These are phyloP conservation scores for Orbilia oligospora DNA, from an alignment of 2,329 filamentous ascomycete genomes.

Conservation along the genomic window DNA sequence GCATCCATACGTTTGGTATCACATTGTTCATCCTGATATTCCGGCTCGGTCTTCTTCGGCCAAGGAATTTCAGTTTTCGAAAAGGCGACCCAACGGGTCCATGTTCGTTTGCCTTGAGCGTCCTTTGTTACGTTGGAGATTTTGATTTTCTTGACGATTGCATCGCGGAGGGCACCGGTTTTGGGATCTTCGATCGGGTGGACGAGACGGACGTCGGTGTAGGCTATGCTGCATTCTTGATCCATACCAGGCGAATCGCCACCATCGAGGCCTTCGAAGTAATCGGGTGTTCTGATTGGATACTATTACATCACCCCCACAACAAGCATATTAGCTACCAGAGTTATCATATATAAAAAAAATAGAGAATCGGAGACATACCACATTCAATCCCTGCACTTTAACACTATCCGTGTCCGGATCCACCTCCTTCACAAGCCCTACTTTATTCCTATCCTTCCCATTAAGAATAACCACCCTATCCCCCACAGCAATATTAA, in stretches of 20 bases:
- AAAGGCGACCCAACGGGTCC: constrained; percentile 77
- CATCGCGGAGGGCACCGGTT: constrained; percentile 78
- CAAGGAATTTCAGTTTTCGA: constrained; percentile 79
- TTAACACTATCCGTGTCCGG: constrained; percentile 72
- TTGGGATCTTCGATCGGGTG: constrained; percentile 78
- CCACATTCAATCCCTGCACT: constrained; percentile 76
- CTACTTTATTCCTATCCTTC: constrained; percentile 85
- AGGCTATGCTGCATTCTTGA: constrained; percentile 73
- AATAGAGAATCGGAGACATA: constrained; percentile 68
- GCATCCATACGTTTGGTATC: constrained; percentile 85
- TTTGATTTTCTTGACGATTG: constrained; percentile 81
- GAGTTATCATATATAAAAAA: background rate
- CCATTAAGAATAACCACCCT: constrained; percentile 86
- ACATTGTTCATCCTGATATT: constrained; percentile 71
- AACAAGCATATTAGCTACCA: background rate
- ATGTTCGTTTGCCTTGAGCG: constrained; percentile 70
- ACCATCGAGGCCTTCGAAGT: constrained; percentile 64
- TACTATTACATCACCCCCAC: constrained; percentile 31
- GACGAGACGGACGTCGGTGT: constrained; percentile 84
- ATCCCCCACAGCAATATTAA: constrained; percentile 79
- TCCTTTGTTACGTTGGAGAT: constrained; percentile 71
- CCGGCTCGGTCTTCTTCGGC: constrained; percentile 73
- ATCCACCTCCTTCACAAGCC: constrained; percentile 74
- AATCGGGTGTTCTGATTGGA: constrained; percentile 53
- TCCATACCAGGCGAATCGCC: constrained; percentile 68